These are phyloP conservation scores for Beauveria asiatica DNA, from an alignment of 2,329 filamentous ascomycete genomes.

Conservation along the genomic window DNA sequence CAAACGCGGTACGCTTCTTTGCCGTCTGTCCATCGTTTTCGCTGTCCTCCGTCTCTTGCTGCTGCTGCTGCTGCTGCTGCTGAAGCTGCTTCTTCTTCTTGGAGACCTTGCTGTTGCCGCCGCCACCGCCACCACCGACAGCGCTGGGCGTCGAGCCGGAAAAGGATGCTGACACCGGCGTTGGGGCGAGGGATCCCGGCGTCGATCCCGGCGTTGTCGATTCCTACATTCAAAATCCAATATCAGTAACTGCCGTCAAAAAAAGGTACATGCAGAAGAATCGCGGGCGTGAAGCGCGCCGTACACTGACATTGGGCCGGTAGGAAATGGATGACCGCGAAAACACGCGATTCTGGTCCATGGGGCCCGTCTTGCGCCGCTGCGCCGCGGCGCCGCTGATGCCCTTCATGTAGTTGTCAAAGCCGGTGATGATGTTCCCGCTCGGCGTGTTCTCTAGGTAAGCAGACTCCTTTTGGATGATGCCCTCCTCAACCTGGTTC, in stretches of 20 bases:
- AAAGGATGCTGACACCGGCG: constrained; percentile 47
- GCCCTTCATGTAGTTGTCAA: constrained; percentile 97
- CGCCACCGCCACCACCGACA: constrained; percentile 29
- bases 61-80: background rate
- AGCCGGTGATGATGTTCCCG: constrained; percentile 95
- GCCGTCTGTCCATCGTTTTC: constrained; percentile 46
- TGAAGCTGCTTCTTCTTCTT: constrained; percentile 35
- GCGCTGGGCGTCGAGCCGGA: constrained; percentile 38
- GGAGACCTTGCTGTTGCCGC: constrained; percentile 41
- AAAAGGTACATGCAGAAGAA: background rate
- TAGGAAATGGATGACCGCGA: constrained; percentile 57
- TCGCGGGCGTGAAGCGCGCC: constrained; percentile 11
- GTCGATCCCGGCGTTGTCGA: constrained; percentile 38
- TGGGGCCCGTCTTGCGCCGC: constrained; percentile 55
- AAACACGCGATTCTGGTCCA: constrained; percentile 68
- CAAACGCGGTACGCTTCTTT: constrained; percentile 52
- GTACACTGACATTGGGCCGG: constrained; percentile 34
- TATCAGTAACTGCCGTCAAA: too few species aligned
- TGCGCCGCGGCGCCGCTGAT: constrained; percentile 53
- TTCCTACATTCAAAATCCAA: constrained; percentile 23
- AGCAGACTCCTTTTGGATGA: constrained; percentile 71
- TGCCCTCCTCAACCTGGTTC: constrained; percentile 61
- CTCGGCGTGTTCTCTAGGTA: constrained; percentile 85
- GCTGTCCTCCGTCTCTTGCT: constrained; percentile 40
- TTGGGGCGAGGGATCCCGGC: constrained; percentile 41